Percentiles rank a stretch among this genome's conserved stretches.
These are phyloP conservation scores for Phylloporus arenicola DNA, from an alignment of 768 basidiomycete species.

Conservation along the genomic window DNA sequence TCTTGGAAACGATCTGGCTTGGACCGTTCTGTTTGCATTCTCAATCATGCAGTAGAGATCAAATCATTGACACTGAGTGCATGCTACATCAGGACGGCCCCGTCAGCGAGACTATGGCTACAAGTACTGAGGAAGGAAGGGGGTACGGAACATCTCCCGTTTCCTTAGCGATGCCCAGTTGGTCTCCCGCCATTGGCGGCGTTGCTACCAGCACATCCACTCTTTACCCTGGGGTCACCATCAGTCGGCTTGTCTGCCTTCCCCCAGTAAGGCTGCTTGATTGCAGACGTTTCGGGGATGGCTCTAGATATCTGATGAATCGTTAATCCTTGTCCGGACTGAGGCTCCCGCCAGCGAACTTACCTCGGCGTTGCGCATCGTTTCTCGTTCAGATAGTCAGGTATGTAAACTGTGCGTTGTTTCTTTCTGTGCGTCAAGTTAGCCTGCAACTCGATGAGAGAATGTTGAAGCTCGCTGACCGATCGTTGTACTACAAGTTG, in stretches of 20 bases:
- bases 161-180: not conserved
- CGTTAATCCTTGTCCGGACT: not conserved
- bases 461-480: conserved; percentile 7
- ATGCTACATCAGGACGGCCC: conserved; percentile 2
- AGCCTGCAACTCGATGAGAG: not conserved
- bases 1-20: too few species aligned
- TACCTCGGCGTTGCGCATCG: conserved; percentile 13
- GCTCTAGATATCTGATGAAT: not conserved
- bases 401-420: not conserved
- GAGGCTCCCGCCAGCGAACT: not conserved
- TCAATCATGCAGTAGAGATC: not conserved
- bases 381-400: not conserved
- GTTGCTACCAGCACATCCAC: not conserved
- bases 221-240: not conserved
- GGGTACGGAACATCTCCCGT: not conserved
- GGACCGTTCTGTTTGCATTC: too few species aligned
- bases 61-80: not conserved
- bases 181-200: not conserved
- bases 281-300: not conserved
- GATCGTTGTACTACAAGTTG: not conserved
- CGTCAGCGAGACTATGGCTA: conserved; percentile 1
- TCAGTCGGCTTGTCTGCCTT: accelerated
- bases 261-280: conserved; percentile 17
- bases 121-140: conserved; percentile 3
- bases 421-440: conserved; percentile 5